These are phyloP conservation scores for Aspergillus sp. DNA, from an alignment of 2,329 filamentous ascomycete species.

Conservation along the genomic window DNA sequence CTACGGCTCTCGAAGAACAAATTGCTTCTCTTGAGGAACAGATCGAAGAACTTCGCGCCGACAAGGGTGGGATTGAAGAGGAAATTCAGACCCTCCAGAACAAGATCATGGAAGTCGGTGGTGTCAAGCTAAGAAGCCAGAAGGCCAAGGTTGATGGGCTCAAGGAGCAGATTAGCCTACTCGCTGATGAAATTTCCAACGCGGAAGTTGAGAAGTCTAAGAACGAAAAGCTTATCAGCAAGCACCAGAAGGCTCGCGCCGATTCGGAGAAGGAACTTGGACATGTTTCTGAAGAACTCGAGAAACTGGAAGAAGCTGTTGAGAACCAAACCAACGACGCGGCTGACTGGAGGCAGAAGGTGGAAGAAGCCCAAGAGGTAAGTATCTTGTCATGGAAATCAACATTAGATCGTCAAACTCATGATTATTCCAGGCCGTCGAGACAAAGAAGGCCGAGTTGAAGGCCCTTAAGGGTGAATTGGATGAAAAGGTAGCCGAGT, in stretches of 20 bases:
- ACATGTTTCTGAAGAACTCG: conserved; percentile 65
- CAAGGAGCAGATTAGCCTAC: conserved; percentile 76
- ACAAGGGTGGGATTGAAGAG: conserved; percentile 84
- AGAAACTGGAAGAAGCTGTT: conserved; percentile 73
- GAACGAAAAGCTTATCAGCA: conserved; percentile 84
- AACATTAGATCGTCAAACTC: conserved; percentile 9
- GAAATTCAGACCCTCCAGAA: conserved; percentile 91
- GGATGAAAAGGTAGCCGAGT: conserved; percentile 76
- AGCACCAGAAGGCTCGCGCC: conserved; percentile 76
- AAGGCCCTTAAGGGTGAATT: conserved; percentile 75
- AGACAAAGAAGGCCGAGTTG: conserved; percentile 75
- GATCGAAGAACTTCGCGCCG: conserved; percentile 70
- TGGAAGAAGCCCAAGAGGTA: conserved; percentile 73
- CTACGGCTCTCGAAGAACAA: conserved; percentile 69
- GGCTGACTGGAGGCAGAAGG: conserved; percentile 65
- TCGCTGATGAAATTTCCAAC: conserved; percentile 76
- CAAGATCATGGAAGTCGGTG: conserved; percentile 98
- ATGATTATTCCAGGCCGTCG: conserved; percentile 51
- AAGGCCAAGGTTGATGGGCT: conserved; percentile 85
- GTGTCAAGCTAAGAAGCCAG: conserved; percentile 84
- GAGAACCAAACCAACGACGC: conserved; percentile 71
- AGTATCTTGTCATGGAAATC: conserved; percentile 6
- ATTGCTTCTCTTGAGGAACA: conserved; percentile 72
- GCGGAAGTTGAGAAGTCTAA: conserved; percentile 87
- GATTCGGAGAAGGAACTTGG: conserved; percentile 78